A percentile compares a stretch with the other conserved stretches of the same genome.
phyloP scores from a whole-genome alignment of 2,329 filamentous ascomycete species.

The Fusarium nematophilum region DNA sequence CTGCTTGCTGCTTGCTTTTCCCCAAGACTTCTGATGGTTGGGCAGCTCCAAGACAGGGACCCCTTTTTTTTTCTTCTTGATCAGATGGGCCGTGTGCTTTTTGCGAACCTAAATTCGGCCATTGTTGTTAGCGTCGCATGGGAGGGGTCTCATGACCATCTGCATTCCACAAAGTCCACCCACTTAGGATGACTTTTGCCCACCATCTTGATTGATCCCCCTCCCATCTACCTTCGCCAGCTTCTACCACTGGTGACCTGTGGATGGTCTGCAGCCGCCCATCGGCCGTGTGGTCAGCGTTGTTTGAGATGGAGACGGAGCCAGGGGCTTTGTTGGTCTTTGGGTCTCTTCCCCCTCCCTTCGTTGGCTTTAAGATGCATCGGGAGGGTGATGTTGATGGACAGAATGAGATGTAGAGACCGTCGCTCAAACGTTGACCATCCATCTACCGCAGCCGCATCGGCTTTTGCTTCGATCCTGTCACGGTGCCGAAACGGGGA shows the following conservation, averaged over 20 bases:
- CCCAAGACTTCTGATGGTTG: constrained; percentile 32
- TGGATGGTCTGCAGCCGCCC: constrained; percentile 34
- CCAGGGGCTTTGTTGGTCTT: constrained; percentile 27
- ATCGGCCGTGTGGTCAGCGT: constrained; percentile 28
- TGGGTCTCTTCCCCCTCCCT: neutral
- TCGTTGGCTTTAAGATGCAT: constrained; percentile 19
- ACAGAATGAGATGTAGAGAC: constrained; percentile 22
- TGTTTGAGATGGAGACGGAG: constrained; percentile 19
- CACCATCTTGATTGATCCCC: constrained; percentile 35
- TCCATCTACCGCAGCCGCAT: constrained; percentile 28
- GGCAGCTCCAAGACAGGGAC: constrained; percentile 21
- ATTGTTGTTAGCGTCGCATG: constrained; percentile 45
- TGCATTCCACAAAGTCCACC: constrained; percentile 42
- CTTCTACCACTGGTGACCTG: constrained; percentile 25
- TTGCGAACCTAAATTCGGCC: constrained; percentile 46
- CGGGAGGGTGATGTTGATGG: constrained; percentile 16
- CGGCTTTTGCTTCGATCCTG: constrained; percentile 27
- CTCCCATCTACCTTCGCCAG: constrained; percentile 28
- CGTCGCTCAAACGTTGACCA: constrained; percentile 7
- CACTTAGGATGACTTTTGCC: constrained; percentile 36
- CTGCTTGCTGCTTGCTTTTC: neutral
- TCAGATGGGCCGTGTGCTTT: constrained; percentile 43
- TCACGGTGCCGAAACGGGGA: constrained; percentile 28
- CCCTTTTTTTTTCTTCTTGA: constrained; percentile 38
- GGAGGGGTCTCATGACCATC: constrained; percentile 45